Conservation (phyloP, 495 filamentous ascomycete species). For the Bathelium albidoporum region DNA sequence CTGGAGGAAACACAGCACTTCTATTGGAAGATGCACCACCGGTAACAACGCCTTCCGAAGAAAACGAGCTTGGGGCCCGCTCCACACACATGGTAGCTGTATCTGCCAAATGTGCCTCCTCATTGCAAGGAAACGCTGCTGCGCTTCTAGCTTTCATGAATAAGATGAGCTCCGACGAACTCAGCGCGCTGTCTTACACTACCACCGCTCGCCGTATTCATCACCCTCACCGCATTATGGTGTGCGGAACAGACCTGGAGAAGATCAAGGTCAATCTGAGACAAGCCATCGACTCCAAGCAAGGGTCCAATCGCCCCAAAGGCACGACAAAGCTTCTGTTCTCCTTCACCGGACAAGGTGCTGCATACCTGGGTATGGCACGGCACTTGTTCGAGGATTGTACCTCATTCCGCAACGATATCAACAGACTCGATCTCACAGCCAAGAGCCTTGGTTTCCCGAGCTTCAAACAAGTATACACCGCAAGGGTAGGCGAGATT, state of each 20-base stretch:
- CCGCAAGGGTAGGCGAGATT: neutral
- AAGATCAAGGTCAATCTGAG: conserved; percentile 29
- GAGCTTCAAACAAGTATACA: conserved; percentile 7
- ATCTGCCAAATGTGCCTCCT: conserved; percentile 40
- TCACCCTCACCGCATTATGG: conserved; percentile 60
- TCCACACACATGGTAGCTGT: conserved; percentile 45
- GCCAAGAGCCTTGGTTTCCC: conserved; percentile 8
- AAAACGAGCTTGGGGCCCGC: conserved; percentile 35
- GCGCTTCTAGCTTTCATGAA: conserved; percentile 38
- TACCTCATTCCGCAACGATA: conserved; percentile 5
- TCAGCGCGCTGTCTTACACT: conserved; percentile 61
- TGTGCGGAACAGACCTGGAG: conserved; percentile 41
- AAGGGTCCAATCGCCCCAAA: conserved; percentile 23
- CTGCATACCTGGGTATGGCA: conserved; percentile 6
- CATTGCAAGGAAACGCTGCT: conserved; percentile 27
- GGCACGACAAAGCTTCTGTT: conserved; percentile 3
- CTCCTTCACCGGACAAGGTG: conserved; percentile 17
- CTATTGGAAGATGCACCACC: conserved; percentile 48
- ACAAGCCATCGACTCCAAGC: conserved; percentile 6
- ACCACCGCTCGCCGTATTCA: conserved; percentile 74
- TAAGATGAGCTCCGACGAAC: conserved; percentile 27
- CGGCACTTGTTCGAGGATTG: conserved; percentile 2
- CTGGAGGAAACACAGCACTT: conserved; percentile 44
- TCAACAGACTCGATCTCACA: neutral
- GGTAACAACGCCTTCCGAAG: neutral